phyloP scores from a whole-genome alignment of 116 monocot species.

The Dioscorea cayenensis region DNA sequence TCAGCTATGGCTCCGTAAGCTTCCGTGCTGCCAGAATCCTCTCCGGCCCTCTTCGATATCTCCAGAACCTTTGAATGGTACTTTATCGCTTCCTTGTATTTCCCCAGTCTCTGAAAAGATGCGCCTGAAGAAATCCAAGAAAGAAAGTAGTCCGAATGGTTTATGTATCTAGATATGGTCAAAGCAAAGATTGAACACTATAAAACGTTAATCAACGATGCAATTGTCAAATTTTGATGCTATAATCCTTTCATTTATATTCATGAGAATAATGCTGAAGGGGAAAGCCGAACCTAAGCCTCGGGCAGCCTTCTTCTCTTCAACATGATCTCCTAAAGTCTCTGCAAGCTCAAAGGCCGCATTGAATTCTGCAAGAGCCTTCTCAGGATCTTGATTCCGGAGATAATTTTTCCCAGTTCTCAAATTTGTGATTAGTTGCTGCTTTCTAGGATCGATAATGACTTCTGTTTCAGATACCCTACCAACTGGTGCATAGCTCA shows the following conservation, averaged over 20 bases:
- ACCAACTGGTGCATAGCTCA: slow-evolving; percentile 89
- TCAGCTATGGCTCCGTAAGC: slow-evolving; percentile 97
- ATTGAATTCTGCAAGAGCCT: slow-evolving; percentile 77
- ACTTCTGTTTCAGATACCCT: slow-evolving; percentile 63
- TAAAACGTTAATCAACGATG: no score
- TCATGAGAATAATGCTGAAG: neutral
- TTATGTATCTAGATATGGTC: neutral
- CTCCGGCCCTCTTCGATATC: slow-evolving; percentile 50
- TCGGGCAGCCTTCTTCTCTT: slow-evolving; percentile 91
- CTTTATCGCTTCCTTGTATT: slow-evolving; percentile 86
- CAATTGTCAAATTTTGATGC: neutral
- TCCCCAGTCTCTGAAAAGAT: slow-evolving; percentile 89
- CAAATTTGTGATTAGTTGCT: slow-evolving; percentile 52
- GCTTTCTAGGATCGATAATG: slow-evolving; percentile 86
- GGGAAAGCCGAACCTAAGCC: slow-evolving; percentile 56
- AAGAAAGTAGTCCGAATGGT: neutral
- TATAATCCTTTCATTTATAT: neutral
- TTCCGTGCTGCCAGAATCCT: slow-evolving; percentile 80
- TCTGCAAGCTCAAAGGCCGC: slow-evolving; percentile 71
- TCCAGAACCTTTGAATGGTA: slow-evolving; percentile 82
- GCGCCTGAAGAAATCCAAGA: slow-evolving; percentile 51
- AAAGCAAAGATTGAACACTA: no score
- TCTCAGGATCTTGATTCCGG: slow-evolving; percentile 69
- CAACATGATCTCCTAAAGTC: slow-evolving; percentile 60
- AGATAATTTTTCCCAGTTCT: slow-evolving; percentile 76